Evolutionary conservation across 495 filamentous ascomycete genomes (phyloP).

Genomic region (Gamarada debralockiae): DNA sequence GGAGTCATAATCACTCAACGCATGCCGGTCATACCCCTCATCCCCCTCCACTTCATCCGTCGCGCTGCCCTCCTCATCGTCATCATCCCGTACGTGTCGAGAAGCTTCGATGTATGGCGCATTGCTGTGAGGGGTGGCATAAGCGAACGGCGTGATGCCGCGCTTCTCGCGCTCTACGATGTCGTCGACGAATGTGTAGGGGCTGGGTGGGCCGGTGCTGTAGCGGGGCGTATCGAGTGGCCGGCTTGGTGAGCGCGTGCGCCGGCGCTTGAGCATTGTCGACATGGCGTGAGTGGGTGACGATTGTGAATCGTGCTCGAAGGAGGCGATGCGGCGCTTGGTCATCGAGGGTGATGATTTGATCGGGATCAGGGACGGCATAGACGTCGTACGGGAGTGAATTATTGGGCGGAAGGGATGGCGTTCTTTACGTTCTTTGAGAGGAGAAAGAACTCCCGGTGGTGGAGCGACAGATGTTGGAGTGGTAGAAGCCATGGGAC

Average conservation of each 20-base stretch:
- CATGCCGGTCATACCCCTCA: constrained; percentile 17
- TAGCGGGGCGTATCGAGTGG: constrained; percentile 43
- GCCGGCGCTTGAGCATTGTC: constrained; percentile 17
- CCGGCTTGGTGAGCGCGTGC: constrained; percentile 34
- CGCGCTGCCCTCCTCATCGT: constrained; percentile 25
- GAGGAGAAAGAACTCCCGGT: constrained; percentile 26
- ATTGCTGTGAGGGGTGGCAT: constrained; percentile 53
- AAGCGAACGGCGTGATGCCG: constrained; percentile 42
- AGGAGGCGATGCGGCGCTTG: constrained; percentile 25
- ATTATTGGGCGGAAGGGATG: constrained; percentile 34
- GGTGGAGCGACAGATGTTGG: constrained; percentile 27
- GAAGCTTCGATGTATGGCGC: constrained; percentile 29
- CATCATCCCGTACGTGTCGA: constrained; percentile 21
- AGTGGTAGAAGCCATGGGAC: constrained; percentile 23
- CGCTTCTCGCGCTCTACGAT: constrained; percentile 25
- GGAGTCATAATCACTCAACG: constrained; percentile 14
- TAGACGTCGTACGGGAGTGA: constrained; percentile 41
- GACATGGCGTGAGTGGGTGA: constrained; percentile 8
- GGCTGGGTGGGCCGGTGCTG: constrained; percentile 35
- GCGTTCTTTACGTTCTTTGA: constrained; percentile 37
- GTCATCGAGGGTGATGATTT: constrained; percentile 5
- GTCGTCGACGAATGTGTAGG: constrained; percentile 27
- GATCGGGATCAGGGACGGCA: constrained; percentile 33
- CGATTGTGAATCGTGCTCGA: constrained; percentile 12
- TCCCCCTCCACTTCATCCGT: constrained; percentile 24